Percentiles rank a stretch among this genome's conserved stretches.
Conservation (phyloP, 345 rosid genomes). For the Conringia planisiliqua region DNA sequence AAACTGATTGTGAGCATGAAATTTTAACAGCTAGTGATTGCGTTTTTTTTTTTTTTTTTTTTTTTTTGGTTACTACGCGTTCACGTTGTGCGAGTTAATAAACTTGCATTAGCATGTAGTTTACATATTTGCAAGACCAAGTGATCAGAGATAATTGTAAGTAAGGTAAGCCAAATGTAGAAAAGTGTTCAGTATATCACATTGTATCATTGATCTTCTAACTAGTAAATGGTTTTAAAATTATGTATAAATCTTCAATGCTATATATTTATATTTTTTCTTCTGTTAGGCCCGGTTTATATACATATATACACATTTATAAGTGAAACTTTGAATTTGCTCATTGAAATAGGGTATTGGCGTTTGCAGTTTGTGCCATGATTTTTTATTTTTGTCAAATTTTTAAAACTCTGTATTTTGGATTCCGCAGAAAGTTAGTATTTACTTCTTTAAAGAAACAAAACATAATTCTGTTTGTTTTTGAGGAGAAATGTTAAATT, state of each 20-base stretch:
- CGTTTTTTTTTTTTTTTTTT: neutral
- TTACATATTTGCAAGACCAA: constrained; percentile 11
- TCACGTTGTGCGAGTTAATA: neutral
- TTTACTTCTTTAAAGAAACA: neutral
- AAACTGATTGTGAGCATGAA: neutral
- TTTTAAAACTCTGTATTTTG: neutral
- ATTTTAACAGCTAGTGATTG: neutral
- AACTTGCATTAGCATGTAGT: neutral
- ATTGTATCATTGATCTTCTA: neutral
- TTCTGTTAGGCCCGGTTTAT: neutral
- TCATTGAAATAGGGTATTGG: neutral
- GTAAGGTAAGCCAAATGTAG: constrained; percentile 8
- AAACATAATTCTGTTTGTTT: neutral
- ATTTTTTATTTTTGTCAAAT: neutral
- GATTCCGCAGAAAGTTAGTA: neutral
- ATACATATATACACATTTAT: neutral
- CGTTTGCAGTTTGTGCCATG: neutral
- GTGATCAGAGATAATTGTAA: neutral
- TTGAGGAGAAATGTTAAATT: neutral
- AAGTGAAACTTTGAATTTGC: neutral
- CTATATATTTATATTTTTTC: neutral
- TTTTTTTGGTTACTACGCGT: too few relatives aligned
- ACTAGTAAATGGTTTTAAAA: neutral
- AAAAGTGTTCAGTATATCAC: neutral
- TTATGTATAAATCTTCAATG: too few relatives aligned